Evolutionary conservation across 2,329 filamentous ascomycete species (phyloP).

Genomic region (Ophiostoma perfectum): DNA sequence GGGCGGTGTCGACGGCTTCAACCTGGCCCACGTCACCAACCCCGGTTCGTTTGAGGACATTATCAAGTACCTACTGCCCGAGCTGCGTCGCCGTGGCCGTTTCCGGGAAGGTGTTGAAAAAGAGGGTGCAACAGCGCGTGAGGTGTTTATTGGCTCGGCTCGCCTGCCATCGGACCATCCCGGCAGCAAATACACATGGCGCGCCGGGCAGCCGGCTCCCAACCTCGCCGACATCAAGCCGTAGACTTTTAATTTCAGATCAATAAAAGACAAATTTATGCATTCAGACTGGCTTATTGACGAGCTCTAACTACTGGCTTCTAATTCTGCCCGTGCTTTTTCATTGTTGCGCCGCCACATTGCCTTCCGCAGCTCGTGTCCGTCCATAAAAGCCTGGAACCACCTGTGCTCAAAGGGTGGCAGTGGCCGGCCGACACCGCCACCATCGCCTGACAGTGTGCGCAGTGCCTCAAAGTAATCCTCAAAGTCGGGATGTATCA

Average conservation of each 20-base stretch:
- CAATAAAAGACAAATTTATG: background rate
- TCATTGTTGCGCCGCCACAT: conserved; percentile 16
- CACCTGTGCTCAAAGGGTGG: background rate
- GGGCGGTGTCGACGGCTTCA: conserved; percentile 69
- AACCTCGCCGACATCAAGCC: conserved; percentile 16
- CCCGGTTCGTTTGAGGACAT: conserved; percentile 59
- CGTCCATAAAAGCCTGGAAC: conserved; percentile 14
- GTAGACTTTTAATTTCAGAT: background rate
- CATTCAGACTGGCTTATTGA: background rate
- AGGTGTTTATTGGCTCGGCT: conserved; percentile 20
- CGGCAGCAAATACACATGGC: conserved; percentile 20
- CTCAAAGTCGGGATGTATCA: conserved; percentile 57
- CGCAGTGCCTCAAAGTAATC: conserved; percentile 58
- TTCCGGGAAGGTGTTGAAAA: conserved; percentile 14
- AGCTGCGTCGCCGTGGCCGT: conserved; percentile 50
- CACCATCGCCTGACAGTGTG: conserved; percentile 41
- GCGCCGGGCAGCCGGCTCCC: conserved; percentile 15
- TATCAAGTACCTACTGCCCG: conserved; percentile 58
- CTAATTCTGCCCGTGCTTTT: background rate
- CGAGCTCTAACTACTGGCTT: background rate
- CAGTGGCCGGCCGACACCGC: conserved; percentile 3
- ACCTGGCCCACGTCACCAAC: conserved; percentile 49
- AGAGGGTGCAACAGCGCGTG: conserved; percentile 22
- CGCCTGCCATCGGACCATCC: conserved; percentile 9
- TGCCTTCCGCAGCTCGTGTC: conserved; percentile 14